A percentile compares a stretch with the other conserved stretches of the same genome.
Conservation (phyloP, 495 filamentous ascomycete genomes). For the Copromyces sp. region DNA sequence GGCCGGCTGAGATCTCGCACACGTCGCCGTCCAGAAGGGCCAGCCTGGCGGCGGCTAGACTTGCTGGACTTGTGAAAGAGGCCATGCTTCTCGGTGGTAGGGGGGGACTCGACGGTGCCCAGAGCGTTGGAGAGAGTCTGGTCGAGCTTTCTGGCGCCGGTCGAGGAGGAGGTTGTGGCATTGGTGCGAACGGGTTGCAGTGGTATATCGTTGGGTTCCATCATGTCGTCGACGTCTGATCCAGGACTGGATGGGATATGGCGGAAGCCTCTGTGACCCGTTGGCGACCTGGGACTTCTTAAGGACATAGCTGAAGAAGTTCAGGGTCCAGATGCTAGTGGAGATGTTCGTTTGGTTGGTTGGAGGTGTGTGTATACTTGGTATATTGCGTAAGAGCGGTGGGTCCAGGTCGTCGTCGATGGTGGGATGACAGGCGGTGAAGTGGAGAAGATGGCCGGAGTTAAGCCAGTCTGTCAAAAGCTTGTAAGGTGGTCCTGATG, state of each 20-base stretch:
- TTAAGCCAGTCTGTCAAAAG: background rate
- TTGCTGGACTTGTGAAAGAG: conserved; percentile 36
- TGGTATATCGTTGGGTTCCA: conserved; percentile 35
- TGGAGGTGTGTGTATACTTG: background rate
- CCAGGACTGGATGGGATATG: background rate
- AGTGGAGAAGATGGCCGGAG: background rate
- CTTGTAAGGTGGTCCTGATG: background rate
- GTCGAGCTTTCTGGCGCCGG: conserved; percentile 37
- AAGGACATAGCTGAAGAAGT: conserved; percentile 16
- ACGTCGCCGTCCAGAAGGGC: conserved; percentile 46
- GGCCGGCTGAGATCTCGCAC: conserved; percentile 39
- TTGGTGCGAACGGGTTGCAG: conserved; percentile 41
- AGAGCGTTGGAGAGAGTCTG: conserved; percentile 25
- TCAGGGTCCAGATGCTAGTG: background rate
- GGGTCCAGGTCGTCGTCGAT: background rate
- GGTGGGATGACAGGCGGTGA: background rate
- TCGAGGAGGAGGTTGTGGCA: conserved; percentile 37
- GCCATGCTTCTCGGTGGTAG: conserved; percentile 28
- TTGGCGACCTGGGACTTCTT: conserved; percentile 19
- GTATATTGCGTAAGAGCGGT: background rate
- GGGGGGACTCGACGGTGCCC: conserved; percentile 9
- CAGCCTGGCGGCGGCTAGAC: background rate
- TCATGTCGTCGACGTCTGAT: conserved; percentile 12
- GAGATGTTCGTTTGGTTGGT: too few species aligned
- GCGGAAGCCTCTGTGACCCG: background rate